Conservation (phyloP, 2,329 filamentous ascomycete species). For the Calonectria multiphialidica region DNA sequence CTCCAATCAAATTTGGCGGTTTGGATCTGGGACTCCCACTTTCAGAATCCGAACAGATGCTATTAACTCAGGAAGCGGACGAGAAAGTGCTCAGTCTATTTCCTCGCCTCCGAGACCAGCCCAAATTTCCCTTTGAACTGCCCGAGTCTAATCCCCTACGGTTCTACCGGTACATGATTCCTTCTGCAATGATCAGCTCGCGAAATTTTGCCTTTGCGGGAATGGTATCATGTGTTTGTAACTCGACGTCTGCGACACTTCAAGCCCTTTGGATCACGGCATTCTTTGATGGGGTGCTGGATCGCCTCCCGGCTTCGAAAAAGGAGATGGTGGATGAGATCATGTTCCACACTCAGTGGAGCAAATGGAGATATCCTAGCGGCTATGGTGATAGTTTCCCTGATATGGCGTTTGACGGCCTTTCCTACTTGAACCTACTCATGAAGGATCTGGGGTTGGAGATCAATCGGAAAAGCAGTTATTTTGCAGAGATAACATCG, state of each 20-base stretch:
- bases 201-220: constrained; percentile 50
- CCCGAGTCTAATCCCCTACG: constrained; percentile 37
- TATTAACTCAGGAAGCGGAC: constrained; percentile 30
- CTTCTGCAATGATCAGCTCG: constrained; percentile 24
- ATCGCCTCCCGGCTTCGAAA: constrained; percentile 48
- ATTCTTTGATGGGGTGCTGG: constrained; percentile 64
- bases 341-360: constrained; percentile 75
- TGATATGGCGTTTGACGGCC: constrained; percentile 82
- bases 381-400: constrained; percentile 73
- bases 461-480: constrained; percentile 30
- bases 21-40: constrained; percentile 33
- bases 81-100: constrained; percentile 33
- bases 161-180: constrained; percentile 45
- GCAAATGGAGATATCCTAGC: constrained; percentile 74
- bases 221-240: constrained; percentile 48
- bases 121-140: constrained; percentile 31
- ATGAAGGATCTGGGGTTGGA: constrained; percentile 74
- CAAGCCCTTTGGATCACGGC: constrained; percentile 67
- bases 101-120: constrained; percentile 37
- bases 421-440: constrained; percentile 69
- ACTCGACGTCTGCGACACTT: constrained; percentile 47
- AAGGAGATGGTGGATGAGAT: constrained; percentile 62
- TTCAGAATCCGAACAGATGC: constrained; percentile 13
- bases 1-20: constrained; percentile 55
- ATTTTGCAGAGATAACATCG: constrained; percentile 27